A percentile compares a stretch with the other conserved stretches of the same genome.
phyloP scores from a whole-genome alignment of 306 rosid genomes.

The Lagenaria siceraria region DNA sequence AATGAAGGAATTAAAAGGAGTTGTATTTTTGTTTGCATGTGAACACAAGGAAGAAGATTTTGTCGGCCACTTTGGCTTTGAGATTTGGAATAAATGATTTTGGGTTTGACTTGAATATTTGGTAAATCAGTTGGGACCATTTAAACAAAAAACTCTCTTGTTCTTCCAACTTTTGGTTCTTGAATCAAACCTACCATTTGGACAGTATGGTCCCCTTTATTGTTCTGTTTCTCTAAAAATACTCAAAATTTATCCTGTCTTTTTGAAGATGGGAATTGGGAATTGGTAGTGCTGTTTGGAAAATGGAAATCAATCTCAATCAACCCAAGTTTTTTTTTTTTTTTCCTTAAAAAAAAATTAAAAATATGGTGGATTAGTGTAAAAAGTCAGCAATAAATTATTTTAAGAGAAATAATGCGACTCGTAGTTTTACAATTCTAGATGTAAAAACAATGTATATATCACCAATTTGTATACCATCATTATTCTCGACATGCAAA shows the following conservation, averaged over 20 bases:
- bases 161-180: neutral
- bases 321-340: too few species aligned
- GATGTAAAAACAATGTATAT: too few species aligned
- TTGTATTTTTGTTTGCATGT: constrained; percentile 4
- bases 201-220: neutral
- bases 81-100: neutral
- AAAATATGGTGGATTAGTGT: too few species aligned
- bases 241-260: neutral
- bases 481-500: too few species aligned
- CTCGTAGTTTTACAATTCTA: too few species aligned
- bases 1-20: neutral
- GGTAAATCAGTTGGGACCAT: neutral
- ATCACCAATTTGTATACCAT: too few species aligned
- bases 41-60: neutral
- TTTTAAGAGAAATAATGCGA: too few species aligned
- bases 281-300: too few species aligned
- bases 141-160: neutral
- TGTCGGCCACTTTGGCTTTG: constrained; percentile 1
- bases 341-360: too few species aligned
- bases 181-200: neutral
- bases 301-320: too few species aligned
- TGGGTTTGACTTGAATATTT: neutral
- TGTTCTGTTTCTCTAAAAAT: neutral
- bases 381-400: too few species aligned
- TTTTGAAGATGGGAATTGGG: neutral